Conservation (phyloP, 2,329 filamentous ascomycete species). For the Botrytis elliptica region DNA sequence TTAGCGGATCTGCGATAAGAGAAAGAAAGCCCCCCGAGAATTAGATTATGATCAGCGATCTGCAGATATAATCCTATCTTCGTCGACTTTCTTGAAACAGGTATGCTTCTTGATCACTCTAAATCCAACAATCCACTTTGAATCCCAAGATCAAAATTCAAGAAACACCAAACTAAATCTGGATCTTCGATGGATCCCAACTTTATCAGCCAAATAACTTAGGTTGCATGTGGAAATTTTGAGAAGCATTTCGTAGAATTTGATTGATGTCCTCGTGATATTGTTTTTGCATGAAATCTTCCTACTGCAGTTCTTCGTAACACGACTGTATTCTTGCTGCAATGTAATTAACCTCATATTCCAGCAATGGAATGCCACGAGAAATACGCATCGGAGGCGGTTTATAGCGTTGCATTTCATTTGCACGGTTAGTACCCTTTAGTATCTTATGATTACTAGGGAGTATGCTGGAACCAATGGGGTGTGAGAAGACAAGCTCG, state of each 20-base stretch:
- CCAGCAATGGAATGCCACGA: conserved; percentile 22
- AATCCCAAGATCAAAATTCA: not conserved
- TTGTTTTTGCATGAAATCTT: conserved; percentile 14
- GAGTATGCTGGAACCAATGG: conserved; percentile 12
- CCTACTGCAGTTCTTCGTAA: conserved; percentile 20
- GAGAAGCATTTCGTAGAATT: conserved; percentile 12
- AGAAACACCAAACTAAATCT: conserved; percentile 13
- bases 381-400: conserved; percentile 13
- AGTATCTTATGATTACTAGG: conserved; percentile 9
- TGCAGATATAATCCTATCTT: conserved; percentile 12
- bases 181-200: not conserved
- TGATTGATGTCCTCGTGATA: conserved; percentile 20
- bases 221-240: conserved; percentile 3
- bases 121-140: not conserved
- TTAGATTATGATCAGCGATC: conserved; percentile 6
- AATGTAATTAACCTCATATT: conserved; percentile 17
- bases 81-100: not conserved
- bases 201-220: conserved; percentile 5
- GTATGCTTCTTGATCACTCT: not conserved
- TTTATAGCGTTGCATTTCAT: conserved; percentile 13
- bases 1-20: not conserved
- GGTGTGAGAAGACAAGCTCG: conserved; percentile 6
- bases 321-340: conserved; percentile 10
- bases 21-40: not conserved
- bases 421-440: conserved; percentile 16